Percentiles rank a stretch among this genome's conserved stretches.
These are phyloP conservation scores for Ogataea trehalophila DNA, from an alignment of 805 yeast species.

Conservation along the genomic window DNA sequence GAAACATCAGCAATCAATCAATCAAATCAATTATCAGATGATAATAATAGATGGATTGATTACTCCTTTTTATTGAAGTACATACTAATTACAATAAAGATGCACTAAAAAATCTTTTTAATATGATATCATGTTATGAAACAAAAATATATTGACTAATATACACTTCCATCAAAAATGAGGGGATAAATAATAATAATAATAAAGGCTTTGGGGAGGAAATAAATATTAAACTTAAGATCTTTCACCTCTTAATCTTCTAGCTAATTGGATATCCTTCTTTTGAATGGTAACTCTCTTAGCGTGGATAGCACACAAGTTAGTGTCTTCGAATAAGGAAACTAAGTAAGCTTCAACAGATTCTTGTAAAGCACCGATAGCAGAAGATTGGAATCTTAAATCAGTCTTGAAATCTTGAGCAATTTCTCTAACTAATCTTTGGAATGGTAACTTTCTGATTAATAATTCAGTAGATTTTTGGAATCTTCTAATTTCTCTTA, in stretches of 20 bases:
- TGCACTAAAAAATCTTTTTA: no score
- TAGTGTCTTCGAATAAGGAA: slow-evolving; percentile 94
- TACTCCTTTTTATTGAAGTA: no score
- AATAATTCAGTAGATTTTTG: slow-evolving; percentile 93
- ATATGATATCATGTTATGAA: background rate
- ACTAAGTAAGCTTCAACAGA: slow-evolving; percentile 98
- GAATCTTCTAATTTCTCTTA: slow-evolving; percentile 96
- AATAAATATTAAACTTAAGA: slow-evolving; percentile 39
- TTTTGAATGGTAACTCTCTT: slow-evolving; percentile 98
- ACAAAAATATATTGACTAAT: slow-evolving; percentile 19
- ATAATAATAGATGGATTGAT: no score
- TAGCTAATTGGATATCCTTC: slow-evolving; percentile 96
- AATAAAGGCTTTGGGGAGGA: background rate
- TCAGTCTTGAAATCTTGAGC: slow-evolving; percentile 93
- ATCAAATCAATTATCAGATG: no score
- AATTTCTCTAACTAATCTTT: slow-evolving; percentile 92
- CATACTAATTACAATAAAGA: no score
- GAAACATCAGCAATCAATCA: no score
- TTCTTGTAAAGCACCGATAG: slow-evolving; percentile 97
- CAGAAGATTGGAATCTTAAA: slow-evolving; percentile 95
- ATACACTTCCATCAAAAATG: slow-evolving; percentile 17
- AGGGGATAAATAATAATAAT: slow-evolving; percentile 8
- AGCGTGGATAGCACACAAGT: slow-evolving; percentile 98
- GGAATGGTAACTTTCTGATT: slow-evolving; percentile 96
- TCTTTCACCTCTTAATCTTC: slow-evolving; percentile 97